phyloP scores from a whole-genome alignment of 257 asterid species.

The Gentiana macrophylla region DNA sequence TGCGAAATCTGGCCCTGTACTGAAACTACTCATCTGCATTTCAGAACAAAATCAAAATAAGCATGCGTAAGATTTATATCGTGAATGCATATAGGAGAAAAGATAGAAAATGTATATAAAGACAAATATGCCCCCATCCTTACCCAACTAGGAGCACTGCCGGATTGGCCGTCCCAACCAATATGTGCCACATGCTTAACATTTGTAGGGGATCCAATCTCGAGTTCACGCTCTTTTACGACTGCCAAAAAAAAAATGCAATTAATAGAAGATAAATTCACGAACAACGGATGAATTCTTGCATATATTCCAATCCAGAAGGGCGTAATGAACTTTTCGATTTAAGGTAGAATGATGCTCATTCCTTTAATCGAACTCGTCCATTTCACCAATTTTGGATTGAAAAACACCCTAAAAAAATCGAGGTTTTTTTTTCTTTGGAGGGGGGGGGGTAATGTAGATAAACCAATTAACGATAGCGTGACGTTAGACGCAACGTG shows the following conservation, averaged over 20 bases:
- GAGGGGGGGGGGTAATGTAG: no score
- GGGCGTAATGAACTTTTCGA: no score
- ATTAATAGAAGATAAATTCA: not conserved
- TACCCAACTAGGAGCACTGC: conserved; percentile 85
- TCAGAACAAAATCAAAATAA: not conserved
- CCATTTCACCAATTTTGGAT: no score
- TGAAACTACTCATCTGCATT: conserved; percentile 48
- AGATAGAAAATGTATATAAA: not conserved
- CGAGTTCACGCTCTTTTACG: conserved; percentile 76
- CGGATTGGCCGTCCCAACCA: conserved; percentile 82
- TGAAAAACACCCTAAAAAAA: no score
- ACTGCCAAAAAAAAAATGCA: conserved; percentile 22
- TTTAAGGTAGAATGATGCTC: no score
- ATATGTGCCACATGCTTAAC: conserved; percentile 89
- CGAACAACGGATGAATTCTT: no score
- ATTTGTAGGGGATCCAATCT: conserved; percentile 78
- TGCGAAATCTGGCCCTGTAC: conserved; percentile 72
- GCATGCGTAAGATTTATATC: not conserved
- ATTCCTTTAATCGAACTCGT: no score
- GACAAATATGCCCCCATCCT: conserved; percentile 8
- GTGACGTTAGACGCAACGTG: no score
- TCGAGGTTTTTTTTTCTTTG: no score
- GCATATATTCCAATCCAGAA: not conserved
- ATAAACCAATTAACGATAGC: no score
- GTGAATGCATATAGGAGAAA: not conserved